Conservation (phyloP, 2,329 filamentous ascomycete genomes). For the Graphium sp. region DNA sequence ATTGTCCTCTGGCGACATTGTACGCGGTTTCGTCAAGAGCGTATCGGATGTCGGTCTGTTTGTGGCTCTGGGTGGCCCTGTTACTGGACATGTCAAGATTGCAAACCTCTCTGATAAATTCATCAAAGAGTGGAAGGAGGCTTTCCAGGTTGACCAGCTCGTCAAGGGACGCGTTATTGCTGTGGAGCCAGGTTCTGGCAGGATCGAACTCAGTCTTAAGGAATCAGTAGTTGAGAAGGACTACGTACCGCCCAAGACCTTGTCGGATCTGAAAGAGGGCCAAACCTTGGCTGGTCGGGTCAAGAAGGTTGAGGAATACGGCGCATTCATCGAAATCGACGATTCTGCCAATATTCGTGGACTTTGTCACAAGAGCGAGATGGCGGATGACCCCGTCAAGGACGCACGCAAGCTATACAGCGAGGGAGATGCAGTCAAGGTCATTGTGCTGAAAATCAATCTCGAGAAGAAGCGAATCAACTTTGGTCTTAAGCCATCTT, state of each 20-base stretch:
- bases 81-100: conserved; percentile 72
- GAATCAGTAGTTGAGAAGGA: conserved; percentile 66
- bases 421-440: conserved; percentile 86
- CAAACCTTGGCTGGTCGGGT: conserved; percentile 80
- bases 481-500: conserved; percentile 84
- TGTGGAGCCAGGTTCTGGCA: conserved; percentile 50
- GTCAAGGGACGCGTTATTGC: conserved; percentile 73
- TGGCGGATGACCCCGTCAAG: conserved; percentile 68
- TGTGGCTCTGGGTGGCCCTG: conserved; percentile 62
- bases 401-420: conserved; percentile 83
- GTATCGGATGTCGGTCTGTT: conserved; percentile 83
- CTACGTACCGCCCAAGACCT: conserved; percentile 56
- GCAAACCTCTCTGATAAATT: conserved; percentile 80
- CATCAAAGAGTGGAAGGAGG: conserved; percentile 88
- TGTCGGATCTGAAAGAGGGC: conserved; percentile 62
- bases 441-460: conserved; percentile 69
- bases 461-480: conserved; percentile 60
- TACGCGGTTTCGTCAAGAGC: conserved; percentile 85
- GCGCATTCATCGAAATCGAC: conserved; percentile 84
- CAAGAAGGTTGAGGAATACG: conserved; percentile 86
- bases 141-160: conserved; percentile 76
- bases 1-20: conserved; percentile 57
- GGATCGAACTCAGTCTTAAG: conserved; percentile 77
- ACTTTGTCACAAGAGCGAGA: conserved; percentile 80
- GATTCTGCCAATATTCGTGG: conserved; percentile 80